A percentile compares a stretch with the other conserved stretches of the same genome.
Conservation (phyloP, 23 red algal genomes). For the Cyanidiococcus yangmingshanensis region DNA sequence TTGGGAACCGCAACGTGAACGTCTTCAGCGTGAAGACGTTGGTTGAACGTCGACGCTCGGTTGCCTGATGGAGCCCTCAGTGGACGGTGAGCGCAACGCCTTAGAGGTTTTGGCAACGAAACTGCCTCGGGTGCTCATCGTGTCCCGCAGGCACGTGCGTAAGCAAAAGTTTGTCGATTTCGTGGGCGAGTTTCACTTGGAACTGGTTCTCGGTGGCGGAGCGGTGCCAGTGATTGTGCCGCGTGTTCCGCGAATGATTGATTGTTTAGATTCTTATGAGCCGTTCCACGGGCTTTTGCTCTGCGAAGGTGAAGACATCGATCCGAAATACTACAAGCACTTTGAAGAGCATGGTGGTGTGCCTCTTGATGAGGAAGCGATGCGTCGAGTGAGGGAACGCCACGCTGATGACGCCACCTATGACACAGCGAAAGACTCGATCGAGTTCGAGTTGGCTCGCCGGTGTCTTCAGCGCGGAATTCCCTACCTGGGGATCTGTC, state of each 20-base stretch:
- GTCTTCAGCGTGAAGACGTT: too few relatives aligned
- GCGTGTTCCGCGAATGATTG: slow-evolving; percentile 27
- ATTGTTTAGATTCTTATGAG: slow-evolving; percentile 39
- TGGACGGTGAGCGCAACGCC: not conserved
- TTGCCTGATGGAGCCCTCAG: too few relatives aligned
- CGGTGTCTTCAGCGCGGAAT: slow-evolving; percentile 43
- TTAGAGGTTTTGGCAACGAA: not conserved
- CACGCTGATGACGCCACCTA: slow-evolving; percentile 40
- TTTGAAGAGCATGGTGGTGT: slow-evolving; percentile 17
- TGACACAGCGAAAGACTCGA: slow-evolving; percentile 55
- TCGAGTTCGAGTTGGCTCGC: slow-evolving; percentile 69
- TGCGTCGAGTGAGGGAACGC: not conserved
- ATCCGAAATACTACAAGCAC: slow-evolving; percentile 29
- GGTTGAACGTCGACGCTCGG: too few relatives aligned
- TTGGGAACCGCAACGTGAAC: too few relatives aligned
- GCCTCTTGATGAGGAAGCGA: slow-evolving; percentile 21
- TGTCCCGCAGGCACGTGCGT: slow-evolving; percentile 45
- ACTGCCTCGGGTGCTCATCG: slow-evolving; percentile 56
- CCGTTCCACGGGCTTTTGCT: slow-evolving; percentile 83
- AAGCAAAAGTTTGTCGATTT: slow-evolving; percentile 87
- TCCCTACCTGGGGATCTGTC: slow-evolving; percentile 78
- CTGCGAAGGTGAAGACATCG: slow-evolving; percentile 88
- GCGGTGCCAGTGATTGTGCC: slow-evolving; percentile 81
- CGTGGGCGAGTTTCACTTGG: slow-evolving; percentile 88
- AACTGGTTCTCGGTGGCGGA: slow-evolving; percentile 40